phyloP scores from a whole-genome alignment of 2,329 filamentous ascomycete species.

The Claviceps quebecensis region DNA sequence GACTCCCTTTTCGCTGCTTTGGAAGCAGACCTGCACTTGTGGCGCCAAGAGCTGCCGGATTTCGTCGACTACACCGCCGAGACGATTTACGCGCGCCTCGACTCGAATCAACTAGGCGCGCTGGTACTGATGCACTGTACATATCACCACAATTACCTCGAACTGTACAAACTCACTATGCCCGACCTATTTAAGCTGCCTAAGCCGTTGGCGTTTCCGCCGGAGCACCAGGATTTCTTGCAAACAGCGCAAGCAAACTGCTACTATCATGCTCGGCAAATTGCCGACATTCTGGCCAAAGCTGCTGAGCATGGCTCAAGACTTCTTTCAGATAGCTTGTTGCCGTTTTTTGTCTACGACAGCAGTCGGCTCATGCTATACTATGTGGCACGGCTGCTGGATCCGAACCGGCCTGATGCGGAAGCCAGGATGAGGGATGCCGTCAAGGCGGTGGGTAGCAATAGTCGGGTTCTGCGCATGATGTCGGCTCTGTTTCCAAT shows the following conservation, averaged over 20 bases:
- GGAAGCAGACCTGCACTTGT: conserved; percentile 24
- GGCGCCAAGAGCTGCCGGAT: conserved; percentile 28
- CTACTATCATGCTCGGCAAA: conserved; percentile 24
- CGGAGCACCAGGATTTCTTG: conserved; percentile 23
- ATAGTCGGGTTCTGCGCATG: conserved; percentile 21
- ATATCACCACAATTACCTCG: conserved; percentile 30
- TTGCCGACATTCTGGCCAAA: conserved; percentile 24
- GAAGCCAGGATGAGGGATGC: conserved; percentile 23
- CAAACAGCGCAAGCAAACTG: conserved; percentile 23
- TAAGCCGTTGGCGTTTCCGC: conserved; percentile 25
- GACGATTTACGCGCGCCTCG: conserved; percentile 31
- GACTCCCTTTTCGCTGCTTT: conserved; percentile 29
- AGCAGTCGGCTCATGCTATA: conserved; percentile 34
- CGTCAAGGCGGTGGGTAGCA: conserved; percentile 25
- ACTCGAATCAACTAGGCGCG: conserved; percentile 31
- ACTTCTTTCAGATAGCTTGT: conserved; percentile 28
- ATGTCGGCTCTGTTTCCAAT: conserved; percentile 26
- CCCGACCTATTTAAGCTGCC: conserved; percentile 29
- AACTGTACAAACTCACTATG: conserved; percentile 32
- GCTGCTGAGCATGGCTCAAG: conserved; percentile 25
- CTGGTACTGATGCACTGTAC: conserved; percentile 31
- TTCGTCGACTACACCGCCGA: conserved; percentile 29
- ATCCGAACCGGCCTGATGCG: conserved; percentile 21
- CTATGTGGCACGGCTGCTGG: conserved; percentile 29
- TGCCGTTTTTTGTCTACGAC: conserved; percentile 33